Evolutionary conservation across 2,329 filamentous ascomycete species (phyloP).

Genomic region (Myriosclerotinia scirpicola): DNA sequence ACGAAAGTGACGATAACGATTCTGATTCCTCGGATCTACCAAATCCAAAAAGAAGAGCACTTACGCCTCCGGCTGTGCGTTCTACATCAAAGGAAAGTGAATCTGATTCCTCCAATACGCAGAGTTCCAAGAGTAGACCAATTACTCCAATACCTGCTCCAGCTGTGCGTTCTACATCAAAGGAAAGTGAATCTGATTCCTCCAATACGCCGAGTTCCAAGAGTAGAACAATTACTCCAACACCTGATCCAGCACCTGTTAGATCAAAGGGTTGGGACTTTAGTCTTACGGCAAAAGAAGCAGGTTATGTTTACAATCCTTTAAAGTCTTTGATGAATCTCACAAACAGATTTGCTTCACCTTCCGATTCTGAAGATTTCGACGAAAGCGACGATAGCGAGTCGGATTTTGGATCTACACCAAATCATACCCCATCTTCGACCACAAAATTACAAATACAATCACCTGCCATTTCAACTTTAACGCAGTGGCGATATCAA

Average conservation of each 20-base stretch:
- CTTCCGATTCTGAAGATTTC: background rate
- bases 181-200: background rate
- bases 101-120: background rate
- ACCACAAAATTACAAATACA: background rate
- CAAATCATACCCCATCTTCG: background rate
- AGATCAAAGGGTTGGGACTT: background rate
- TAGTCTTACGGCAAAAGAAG: background rate
- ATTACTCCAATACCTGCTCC: too few species aligned
- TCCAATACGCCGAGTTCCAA: background rate
- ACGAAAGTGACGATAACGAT: background rate
- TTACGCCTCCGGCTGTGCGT: too few species aligned
- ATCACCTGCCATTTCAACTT: background rate
- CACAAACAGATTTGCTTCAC: background rate
- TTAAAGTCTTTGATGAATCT: background rate
- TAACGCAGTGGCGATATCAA: background rate
- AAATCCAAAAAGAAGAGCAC: too few species aligned
- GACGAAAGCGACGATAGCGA: constrained; percentile 7
- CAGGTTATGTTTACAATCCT: background rate
- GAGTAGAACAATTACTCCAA: background rate
- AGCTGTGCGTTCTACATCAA: too few species aligned
- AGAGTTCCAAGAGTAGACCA: background rate
- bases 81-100: too few species aligned
- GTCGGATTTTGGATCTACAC: constrained; percentile 2
- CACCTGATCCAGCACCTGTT: background rate
- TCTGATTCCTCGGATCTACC: background rate